Percentiles rank a stretch among this genome's conserved stretches.
phyloP scores from a whole-genome alignment of 371 early-diverging fungal species.

The Blakeslea trispora region DNA sequence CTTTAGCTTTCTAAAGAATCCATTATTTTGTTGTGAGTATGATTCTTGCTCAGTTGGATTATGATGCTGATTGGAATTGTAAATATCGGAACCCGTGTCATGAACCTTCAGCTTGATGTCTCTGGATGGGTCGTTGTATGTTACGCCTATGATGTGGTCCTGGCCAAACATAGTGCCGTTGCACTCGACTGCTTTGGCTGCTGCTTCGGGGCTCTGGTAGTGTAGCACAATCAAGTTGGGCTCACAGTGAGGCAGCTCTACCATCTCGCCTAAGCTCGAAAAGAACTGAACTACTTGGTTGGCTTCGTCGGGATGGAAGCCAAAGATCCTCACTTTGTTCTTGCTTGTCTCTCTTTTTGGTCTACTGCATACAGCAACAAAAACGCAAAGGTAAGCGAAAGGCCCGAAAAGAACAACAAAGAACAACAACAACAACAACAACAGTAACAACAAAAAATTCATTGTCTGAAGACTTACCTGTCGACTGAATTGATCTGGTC shows the following conservation, averaged over 20 bases:
- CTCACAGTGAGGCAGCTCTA: constrained; percentile 25
- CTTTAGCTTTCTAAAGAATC: too few species aligned
- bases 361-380: too few species aligned
- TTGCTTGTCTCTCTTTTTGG: background rate
- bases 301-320: constrained; percentile 31
- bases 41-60: too few species aligned
- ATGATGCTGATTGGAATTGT: too few species aligned
- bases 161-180: constrained; percentile 33
- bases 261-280: constrained; percentile 31
- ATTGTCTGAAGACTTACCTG: too few species aligned
- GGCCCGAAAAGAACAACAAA: background rate
- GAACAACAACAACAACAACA: background rate
- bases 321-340: constrained; percentile 35
- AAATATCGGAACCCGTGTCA: too few species aligned
- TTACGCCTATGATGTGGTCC: constrained; percentile 25
- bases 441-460: too few species aligned
- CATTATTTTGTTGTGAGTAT: too few species aligned
- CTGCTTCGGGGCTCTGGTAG: constrained; percentile 26
- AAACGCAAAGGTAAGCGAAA: background rate
- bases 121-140: constrained; percentile 12
- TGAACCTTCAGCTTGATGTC: constrained; percentile 1
- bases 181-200: constrained; percentile 30
- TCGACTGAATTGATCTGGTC: too few species aligned
- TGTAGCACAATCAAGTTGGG: constrained; percentile 45
- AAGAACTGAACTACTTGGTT: constrained; percentile 29